Evolutionary conservation across 2,329 filamentous ascomycete genomes (phyloP).

Genomic region (Fusarium sterilihyphosum): DNA sequence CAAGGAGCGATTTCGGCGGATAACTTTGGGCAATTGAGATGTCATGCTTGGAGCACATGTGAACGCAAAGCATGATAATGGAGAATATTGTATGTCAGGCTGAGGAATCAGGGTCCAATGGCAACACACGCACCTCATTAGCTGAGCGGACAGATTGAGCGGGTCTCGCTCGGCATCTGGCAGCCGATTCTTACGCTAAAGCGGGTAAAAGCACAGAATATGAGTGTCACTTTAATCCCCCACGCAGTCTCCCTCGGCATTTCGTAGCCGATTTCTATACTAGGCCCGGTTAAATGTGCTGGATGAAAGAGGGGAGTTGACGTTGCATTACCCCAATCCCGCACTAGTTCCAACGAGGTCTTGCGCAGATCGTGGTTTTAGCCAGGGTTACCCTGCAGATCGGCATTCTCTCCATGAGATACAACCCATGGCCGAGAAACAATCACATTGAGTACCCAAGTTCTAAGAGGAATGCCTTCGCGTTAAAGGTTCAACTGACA

Average conservation of each 20-base stretch:
- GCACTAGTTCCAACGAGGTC: too few relatives aligned
- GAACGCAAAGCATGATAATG: background rate
- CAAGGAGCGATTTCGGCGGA: background rate
- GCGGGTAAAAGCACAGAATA: background rate
- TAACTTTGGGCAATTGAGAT: background rate
- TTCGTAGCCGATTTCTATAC: background rate
- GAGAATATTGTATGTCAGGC: background rate
- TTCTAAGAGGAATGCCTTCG: background rate
- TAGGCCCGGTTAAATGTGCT: background rate
- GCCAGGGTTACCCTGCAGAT: background rate
- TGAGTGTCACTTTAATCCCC: background rate
- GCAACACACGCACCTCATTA: background rate
- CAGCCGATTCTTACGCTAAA: background rate
- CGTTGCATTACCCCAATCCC: background rate
- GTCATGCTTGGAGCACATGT: background rate
- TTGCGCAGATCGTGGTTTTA: background rate
- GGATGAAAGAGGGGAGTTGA: too few relatives aligned
- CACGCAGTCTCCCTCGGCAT: background rate
- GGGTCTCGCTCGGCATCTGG: background rate
- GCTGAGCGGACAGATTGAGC: background rate
- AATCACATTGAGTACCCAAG: background rate
- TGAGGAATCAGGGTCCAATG: background rate
- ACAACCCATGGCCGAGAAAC: background rate
- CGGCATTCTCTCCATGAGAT: background rate
- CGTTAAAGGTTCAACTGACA: rapidly evolving